These are phyloP conservation scores for Tricholoma saponaceum DNA, from an alignment of 768 basidiomycete genomes.

Conservation along the genomic window DNA sequence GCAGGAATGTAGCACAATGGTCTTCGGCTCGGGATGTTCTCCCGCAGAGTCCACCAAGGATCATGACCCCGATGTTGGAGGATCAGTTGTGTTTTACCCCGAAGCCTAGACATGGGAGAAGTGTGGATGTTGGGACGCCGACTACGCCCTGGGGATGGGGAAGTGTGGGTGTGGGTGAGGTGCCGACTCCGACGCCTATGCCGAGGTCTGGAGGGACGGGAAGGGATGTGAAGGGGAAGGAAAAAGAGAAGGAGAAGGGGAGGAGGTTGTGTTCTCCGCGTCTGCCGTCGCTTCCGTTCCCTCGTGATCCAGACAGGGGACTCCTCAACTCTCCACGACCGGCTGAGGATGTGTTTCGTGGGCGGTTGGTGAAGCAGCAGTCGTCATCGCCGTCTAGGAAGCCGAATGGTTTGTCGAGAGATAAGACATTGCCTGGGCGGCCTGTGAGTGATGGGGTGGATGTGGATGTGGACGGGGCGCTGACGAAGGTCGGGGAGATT, in stretches of 20 bases:
- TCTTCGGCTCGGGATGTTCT: constrained; percentile 23
- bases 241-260: not conserved
- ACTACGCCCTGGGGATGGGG: not conserved
- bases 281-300: constrained; percentile 4
- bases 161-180: not conserved
- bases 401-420: not conserved
- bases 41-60: constrained; percentile 51
- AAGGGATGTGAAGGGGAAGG: not conserved
- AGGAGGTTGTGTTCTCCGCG: constrained; percentile 3
- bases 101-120: constrained; percentile 8
- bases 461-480: constrained; percentile 19
- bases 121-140: not conserved
- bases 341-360: constrained; percentile 8
- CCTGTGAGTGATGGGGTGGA: not conserved
- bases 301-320: constrained; percentile 1
- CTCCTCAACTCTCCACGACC: constrained; percentile 11
- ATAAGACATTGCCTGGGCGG: not conserved
- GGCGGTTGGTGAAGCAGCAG: constrained; percentile 1
- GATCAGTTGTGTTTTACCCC: constrained; percentile 53
- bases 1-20: not conserved
- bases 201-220: not conserved
- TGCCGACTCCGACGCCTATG: not conserved
- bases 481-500: constrained; percentile 32
- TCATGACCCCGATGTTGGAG: constrained; percentile 56
- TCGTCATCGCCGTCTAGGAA: not conserved